phyloP scores from a whole-genome alignment of 1,284 basidiomycete genomes.

The Malassezia arunalokei region DNA sequence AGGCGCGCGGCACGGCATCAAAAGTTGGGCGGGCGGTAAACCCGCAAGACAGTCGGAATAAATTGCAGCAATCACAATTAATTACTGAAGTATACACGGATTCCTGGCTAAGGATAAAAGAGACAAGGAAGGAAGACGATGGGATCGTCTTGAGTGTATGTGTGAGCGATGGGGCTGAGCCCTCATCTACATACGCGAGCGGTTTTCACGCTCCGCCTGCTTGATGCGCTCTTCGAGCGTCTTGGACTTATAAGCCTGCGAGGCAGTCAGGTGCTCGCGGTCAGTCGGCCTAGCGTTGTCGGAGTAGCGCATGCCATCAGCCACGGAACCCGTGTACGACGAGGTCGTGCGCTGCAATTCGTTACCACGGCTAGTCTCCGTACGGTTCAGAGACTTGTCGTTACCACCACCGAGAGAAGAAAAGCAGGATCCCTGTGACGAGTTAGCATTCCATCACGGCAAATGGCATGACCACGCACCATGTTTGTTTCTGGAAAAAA shows the following conservation, averaged over 20 bases:
- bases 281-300: conserved; percentile 25
- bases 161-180: neutral
- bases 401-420: conserved; percentile 25
- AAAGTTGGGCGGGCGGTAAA: too few relatives aligned
- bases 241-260: conserved; percentile 43
- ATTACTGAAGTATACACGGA: too few relatives aligned
- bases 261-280: conserved; percentile 38
- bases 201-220: conserved; percentile 41
- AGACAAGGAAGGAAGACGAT: too few relatives aligned
- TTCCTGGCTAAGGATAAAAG: too few relatives aligned
- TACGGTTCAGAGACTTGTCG: conserved; percentile 42
- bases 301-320: conserved; percentile 44
- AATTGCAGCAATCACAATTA: too few relatives aligned
- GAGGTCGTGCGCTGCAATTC: conserved; percentile 45
- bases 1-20: too few relatives aligned
- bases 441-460: neutral
- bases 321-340: conserved; percentile 44
- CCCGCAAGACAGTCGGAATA: too few relatives aligned
- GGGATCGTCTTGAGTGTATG: too few relatives aligned
- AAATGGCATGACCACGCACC: conserved; percentile 2
- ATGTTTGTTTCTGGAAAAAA: conserved; percentile 6
- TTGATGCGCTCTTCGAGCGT: conserved; percentile 44
- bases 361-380: conserved; percentile 42
- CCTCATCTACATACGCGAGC: conserved; percentile 10
- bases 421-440: conserved; percentile 28